Evolutionary conservation across 805 yeast species (phyloP).

Genomic region (Candida cerambycidarum): DNA sequence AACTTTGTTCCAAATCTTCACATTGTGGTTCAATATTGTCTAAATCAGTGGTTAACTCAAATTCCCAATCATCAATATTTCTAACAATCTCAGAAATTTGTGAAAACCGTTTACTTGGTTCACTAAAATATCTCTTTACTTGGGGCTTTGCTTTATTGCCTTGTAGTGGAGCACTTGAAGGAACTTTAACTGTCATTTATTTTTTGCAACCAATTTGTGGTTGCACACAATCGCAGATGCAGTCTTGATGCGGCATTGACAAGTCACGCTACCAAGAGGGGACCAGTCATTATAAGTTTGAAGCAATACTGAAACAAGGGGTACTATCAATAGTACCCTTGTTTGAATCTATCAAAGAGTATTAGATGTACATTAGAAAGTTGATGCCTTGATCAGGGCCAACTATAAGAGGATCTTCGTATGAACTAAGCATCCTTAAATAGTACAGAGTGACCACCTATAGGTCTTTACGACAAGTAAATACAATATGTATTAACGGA

Average conservation of each 20-base stretch:
- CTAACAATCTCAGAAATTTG: neutral
- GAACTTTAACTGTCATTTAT: constrained; percentile 1
- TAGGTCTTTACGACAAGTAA: neutral
- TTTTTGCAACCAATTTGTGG: constrained; percentile 6
- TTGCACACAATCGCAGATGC: constrained; percentile 3
- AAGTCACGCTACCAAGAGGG: neutral
- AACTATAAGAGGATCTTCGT: too few relatives aligned
- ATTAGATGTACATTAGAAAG: too few relatives aligned
- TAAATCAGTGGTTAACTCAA: neutral
- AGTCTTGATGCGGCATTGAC: too few relatives aligned
- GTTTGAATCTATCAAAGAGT: too few relatives aligned
- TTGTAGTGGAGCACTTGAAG: constrained; percentile 1
- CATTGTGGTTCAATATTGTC: neutral
- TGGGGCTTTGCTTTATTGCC: neutral
- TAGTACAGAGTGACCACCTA: too few relatives aligned
- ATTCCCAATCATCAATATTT: neutral
- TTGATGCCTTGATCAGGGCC: too few relatives aligned
- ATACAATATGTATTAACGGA: constrained; percentile 6
- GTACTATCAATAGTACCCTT: too few relatives aligned
- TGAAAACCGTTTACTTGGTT: constrained; percentile 5
- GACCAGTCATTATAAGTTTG: neutral
- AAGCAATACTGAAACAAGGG: too few relatives aligned
- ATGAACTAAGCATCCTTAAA: too few relatives aligned
- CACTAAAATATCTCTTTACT: neutral
- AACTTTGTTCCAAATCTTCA: too few relatives aligned